Conservation (phyloP, 2,329 filamentous ascomycete species). For the Penicillium sclerotiorum region DNA sequence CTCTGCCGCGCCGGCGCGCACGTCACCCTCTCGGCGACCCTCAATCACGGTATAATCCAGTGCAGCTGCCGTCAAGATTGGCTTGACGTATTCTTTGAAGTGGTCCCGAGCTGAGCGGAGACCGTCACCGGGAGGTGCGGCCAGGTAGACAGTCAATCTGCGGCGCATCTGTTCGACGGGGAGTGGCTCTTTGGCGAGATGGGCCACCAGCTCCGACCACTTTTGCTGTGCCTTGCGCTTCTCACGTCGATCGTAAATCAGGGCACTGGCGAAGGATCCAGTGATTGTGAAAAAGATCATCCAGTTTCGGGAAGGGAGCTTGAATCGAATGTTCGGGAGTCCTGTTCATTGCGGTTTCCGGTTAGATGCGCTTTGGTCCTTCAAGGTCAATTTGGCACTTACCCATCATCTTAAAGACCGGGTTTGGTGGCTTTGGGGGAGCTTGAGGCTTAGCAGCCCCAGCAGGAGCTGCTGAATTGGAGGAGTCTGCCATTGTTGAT, state of each 20-base stretch:
- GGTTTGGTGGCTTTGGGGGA: constrained; percentile 60
- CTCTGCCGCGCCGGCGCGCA: constrained; percentile 83
- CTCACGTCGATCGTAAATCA: constrained; percentile 91
- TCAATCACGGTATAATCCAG: constrained; percentile 97
- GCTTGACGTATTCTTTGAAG: constrained; percentile 95
- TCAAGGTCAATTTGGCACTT: too few relatives aligned
- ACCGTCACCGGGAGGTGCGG: constrained; percentile 83
- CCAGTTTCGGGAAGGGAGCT: constrained; percentile 95
- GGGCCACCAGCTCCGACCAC: constrained; percentile 83
- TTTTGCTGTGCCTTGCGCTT: constrained; percentile 82
- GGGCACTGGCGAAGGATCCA: constrained; percentile 73
- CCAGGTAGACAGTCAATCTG: constrained; percentile 82
- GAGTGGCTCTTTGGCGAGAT: constrained; percentile 78
- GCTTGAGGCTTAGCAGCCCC: constrained; percentile 43
- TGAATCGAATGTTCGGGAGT: constrained; percentile 78
- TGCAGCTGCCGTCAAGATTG: constrained; percentile 82
- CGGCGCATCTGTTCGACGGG: constrained; percentile 73
- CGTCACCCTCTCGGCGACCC: constrained; percentile 87
- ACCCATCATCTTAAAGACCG: constrained; percentile 73
- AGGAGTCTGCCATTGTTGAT: constrained; percentile 39
- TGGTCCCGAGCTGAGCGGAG: constrained; percentile 86
- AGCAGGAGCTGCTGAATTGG: constrained; percentile 37
- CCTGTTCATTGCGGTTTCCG: constrained; percentile 51
- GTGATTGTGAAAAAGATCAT: constrained; percentile 87
- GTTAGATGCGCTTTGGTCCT: constrained; percentile 17